These are phyloP conservation scores for Kentomonas sorsogonicus DNA, from an alignment of 208 protist species.

Conservation along the genomic window DNA sequence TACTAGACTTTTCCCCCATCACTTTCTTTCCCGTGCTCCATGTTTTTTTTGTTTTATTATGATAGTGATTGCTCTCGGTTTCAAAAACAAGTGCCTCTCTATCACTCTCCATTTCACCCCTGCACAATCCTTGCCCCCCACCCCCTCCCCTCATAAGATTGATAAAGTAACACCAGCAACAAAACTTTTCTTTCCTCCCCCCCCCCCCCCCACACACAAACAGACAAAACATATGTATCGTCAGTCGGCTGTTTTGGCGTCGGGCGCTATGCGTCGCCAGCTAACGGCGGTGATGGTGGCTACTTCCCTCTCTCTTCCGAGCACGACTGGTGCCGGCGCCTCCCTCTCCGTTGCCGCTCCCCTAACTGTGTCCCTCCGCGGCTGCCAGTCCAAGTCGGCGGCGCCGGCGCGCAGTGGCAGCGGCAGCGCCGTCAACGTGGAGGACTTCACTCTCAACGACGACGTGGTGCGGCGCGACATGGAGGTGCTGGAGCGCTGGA, in stretches of 20 bases:
- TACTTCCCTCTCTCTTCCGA: neutral
- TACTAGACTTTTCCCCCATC: too few species aligned
- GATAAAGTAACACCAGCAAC: neutral
- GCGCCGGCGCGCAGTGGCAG: neutral
- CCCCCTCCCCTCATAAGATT: neutral
- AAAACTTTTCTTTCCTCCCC: too few species aligned
- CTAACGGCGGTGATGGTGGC: too few species aligned
- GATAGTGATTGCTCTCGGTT: neutral
- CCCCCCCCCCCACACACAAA: too few species aligned
- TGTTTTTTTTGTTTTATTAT: neutral
- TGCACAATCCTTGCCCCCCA: neutral
- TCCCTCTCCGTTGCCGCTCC: neutral
- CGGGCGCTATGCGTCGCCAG: too few species aligned
- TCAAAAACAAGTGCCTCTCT: neutral
- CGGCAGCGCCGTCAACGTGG: slow-evolving; percentile 59
- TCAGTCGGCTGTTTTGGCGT: too few species aligned
- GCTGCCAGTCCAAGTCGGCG: neutral
- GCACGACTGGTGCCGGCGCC: neutral
- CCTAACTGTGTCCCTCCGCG: neutral
- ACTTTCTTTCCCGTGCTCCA: neutral
- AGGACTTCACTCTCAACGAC: slow-evolving; percentile 82
- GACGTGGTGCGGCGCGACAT: slow-evolving; percentile 77
- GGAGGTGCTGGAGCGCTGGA: slow-evolving; percentile 63
- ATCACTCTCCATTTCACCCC: neutral
- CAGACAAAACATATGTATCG: too few species aligned